A percentile compares a stretch with the other conserved stretches of the same genome.
Evolutionary conservation across 2,329 filamentous ascomycete species (phyloP).

Genomic region (Xylariaceae sp.): DNA sequence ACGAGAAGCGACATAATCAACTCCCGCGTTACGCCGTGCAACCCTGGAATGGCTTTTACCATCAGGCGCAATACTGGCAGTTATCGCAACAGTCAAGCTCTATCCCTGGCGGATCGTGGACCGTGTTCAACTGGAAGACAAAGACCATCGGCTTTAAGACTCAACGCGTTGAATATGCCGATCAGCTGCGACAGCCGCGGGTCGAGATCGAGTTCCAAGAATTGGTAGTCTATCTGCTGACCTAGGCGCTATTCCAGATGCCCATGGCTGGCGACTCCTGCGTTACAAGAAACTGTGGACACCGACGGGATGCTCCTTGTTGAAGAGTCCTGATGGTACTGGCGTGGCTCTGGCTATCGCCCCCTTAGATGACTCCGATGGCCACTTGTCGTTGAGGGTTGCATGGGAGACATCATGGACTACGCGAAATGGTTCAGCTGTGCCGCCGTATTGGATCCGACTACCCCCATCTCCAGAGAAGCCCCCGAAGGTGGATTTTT

Average conservation of each 20-base stretch:
- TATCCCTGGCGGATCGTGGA: constrained; percentile 59
- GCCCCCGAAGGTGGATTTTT: constrained; percentile 4
- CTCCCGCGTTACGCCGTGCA: constrained; percentile 59
- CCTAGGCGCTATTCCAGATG: constrained; percentile 55
- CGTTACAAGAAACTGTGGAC: constrained; percentile 56
- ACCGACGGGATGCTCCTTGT: constrained; percentile 51
- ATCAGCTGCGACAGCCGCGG: constrained; percentile 49
- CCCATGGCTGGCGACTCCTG: constrained; percentile 53
- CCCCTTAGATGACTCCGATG: constrained; percentile 55
- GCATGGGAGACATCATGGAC: constrained; percentile 53
- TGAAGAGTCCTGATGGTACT: constrained; percentile 47
- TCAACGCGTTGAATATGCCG: constrained; percentile 58
- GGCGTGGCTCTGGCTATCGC: constrained; percentile 49
- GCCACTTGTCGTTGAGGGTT: constrained; percentile 52
- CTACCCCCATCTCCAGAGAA: constrained; percentile 35
- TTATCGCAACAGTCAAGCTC: constrained; percentile 46
- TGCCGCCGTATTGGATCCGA: constrained; percentile 57
- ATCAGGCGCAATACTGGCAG: constrained; percentile 54
- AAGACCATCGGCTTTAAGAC: constrained; percentile 56
- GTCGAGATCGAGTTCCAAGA: constrained; percentile 53
- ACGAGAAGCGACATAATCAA: constrained; percentile 61
- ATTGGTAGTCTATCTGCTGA: constrained; percentile 56
- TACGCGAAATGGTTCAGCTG: constrained; percentile 43
- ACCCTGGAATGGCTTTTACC: constrained; percentile 50
- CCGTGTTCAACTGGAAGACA: constrained; percentile 61